These are phyloP conservation scores for Xylariaceae sp. DNA, from an alignment of 2,329 filamentous ascomycete genomes.

Conservation along the genomic window DNA sequence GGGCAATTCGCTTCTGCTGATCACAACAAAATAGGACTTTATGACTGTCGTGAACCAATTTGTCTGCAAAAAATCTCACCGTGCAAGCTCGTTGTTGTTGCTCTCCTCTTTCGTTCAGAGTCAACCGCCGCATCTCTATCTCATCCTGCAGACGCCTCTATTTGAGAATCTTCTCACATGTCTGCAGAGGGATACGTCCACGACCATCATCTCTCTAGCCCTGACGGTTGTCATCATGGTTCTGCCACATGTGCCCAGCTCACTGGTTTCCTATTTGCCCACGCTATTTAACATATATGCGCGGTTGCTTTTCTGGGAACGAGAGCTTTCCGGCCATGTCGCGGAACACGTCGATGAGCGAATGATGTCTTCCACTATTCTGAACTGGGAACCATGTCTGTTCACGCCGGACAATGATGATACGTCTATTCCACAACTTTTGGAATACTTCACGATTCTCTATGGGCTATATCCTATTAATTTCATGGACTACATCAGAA, in stretches of 20 bases:
- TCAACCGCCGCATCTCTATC: constrained; percentile 73
- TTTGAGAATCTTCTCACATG: constrained; percentile 68
- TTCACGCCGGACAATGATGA: constrained; percentile 59
- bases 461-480: constrained; percentile 82
- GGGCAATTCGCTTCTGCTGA: constrained; percentile 21
- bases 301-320: constrained; percentile 73
- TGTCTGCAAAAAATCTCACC: constrained; percentile 58
- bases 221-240: constrained; percentile 76
- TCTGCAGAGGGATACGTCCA: constrained; percentile 71
- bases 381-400: constrained; percentile 59
- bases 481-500: constrained; percentile 80
- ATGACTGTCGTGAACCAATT: constrained; percentile 60
- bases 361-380: constrained; percentile 29
- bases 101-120: constrained; percentile 68
- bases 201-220: constrained; percentile 68
- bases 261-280: constrained; percentile 62
- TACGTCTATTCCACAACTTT: constrained; percentile 58
- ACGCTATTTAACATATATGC: constrained; percentile 78
- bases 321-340: constrained; percentile 41
- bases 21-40: constrained; percentile 48
- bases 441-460: constrained; percentile 73
- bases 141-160: constrained; percentile 65
- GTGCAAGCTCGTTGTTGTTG: constrained; percentile 60
- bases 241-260: constrained; percentile 71
- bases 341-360: constrained; percentile 38